Evolutionary conservation across 2,329 filamentous ascomycete genomes (phyloP).

Genomic region (Endocalyx cinctus): DNA sequence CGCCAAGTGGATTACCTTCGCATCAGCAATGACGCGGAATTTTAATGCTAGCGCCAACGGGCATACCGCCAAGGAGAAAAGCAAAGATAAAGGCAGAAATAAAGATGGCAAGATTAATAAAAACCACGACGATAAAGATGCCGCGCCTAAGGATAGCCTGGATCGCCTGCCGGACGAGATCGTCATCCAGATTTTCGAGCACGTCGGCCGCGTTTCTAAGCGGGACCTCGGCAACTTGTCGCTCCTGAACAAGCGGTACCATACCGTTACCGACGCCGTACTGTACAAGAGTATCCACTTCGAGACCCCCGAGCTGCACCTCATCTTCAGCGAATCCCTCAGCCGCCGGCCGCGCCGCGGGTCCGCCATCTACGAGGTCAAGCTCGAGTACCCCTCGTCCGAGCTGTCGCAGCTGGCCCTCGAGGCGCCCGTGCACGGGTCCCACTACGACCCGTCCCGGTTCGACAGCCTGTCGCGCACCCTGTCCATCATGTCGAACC

Average conservation of each 20-base stretch:
- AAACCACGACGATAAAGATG: too few relatives aligned
- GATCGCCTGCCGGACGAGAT: conserved; percentile 34
- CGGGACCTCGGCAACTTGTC: conserved; percentile 40
- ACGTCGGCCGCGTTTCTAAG: conserved; percentile 25
- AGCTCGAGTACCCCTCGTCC: conserved; percentile 39
- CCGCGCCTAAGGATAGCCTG: too few relatives aligned
- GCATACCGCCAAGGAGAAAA: too few relatives aligned
- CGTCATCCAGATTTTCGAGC: conserved; percentile 35
- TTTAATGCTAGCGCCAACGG: too few relatives aligned
- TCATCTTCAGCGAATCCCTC: conserved; percentile 45
- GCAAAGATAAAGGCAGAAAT: too few relatives aligned
- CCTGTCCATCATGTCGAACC: conserved; percentile 45
- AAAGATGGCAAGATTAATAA: too few relatives aligned
- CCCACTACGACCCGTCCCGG: conserved; percentile 26
- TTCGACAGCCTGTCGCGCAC: conserved; percentile 42
- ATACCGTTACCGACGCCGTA: conserved; percentile 40
- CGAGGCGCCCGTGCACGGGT: conserved; percentile 30
- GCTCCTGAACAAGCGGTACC: conserved; percentile 37
- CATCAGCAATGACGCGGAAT: too few relatives aligned
- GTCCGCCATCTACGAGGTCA: conserved; percentile 41
- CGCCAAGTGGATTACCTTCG: too few relatives aligned
- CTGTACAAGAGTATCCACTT: conserved; percentile 44
- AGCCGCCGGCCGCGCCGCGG: conserved; percentile 40
- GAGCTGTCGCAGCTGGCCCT: conserved; percentile 38
- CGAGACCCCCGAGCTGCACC: conserved; percentile 41